Base-by-base conservation (phyloP, 1,139 yeast genomes). In the Diutina sp. region DNA sequence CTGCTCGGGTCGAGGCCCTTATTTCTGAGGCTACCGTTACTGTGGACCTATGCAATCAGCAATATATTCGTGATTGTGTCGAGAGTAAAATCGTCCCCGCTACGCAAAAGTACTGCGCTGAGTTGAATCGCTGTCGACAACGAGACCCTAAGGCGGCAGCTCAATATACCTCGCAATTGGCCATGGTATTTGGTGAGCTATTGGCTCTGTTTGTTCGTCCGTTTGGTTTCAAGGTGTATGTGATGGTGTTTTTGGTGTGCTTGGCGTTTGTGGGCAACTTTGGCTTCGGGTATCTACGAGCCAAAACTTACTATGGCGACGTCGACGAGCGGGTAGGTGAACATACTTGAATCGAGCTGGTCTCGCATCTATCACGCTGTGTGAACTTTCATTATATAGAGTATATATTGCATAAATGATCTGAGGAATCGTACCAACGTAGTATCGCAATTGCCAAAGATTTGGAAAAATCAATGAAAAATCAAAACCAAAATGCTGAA, bases 131-230 rank as follows among this genome's bases (percentile, higher is more conserved):
- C 9, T 38, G 54, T 9, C 54, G 46, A 11, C 35, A 28, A n/a
- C 45, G 29, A 6, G 45, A 50, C 12, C 53, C 45, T 16, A 16
- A 21, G 18, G n/a, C 14, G 6, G 45, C 38, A 16, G 25, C 45
- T 6, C 45, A 35, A 11, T 50, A 29, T 9, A 16, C 53, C 5
- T 21, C 54, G 58, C 72, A 85, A 14, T 78, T 84, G 66, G 88
- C 89, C 0, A 82, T 82, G 58, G 82, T 86, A 0, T 62, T 85
- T 2, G 90, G 90, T 0, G 70, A 81, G 58, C 72, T 85, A 11
- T 60, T 85, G n/a, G 84, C 84, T 62, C 77, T 85, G 0, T 73
- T 85, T 59, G 73, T 85, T 21, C 87, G 84, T 60, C 87, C 88
- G 0, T 75, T 87, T 53, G 83, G 87, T 3, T 65, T 76, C 45